phyloP scores from a whole-genome alignment of 2,329 filamentous ascomycete genomes.

The Orbilia blumenaviensis region DNA sequence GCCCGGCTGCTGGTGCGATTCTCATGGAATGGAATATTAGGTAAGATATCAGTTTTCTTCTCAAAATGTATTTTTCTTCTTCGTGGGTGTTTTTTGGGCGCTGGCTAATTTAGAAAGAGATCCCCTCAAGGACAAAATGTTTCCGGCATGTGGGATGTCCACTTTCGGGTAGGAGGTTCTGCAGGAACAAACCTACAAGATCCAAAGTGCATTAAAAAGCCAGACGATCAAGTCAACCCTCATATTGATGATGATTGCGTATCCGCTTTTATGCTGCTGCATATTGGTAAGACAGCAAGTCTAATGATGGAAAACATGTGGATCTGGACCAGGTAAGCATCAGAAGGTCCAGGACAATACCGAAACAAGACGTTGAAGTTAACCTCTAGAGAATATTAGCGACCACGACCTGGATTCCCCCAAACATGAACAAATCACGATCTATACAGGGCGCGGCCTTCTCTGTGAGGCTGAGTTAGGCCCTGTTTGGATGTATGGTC shows the following conservation, averaged over 20 bases:
- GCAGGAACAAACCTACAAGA: constrained; percentile 62
- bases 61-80: neutral
- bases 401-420: constrained; percentile 67
- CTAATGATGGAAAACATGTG: constrained; percentile 65
- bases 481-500: constrained; percentile 68
- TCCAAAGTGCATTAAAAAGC: constrained; percentile 64
- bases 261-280: constrained; percentile 62
- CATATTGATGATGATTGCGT: constrained; percentile 60
- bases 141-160: constrained; percentile 81
- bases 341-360: neutral
- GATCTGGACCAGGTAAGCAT: constrained; percentile 62
- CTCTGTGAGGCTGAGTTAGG: constrained; percentile 63
- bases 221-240: constrained; percentile 61
- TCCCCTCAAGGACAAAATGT: constrained; percentile 63
- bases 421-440: constrained; percentile 61
- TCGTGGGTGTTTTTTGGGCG: constrained; percentile 40
- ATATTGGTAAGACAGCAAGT: constrained; percentile 59
- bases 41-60: constrained; percentile 54
- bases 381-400: constrained; percentile 57
- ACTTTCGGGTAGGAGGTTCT: constrained; percentile 89
- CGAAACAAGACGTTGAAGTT: constrained; percentile 55
- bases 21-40: constrained; percentile 76
- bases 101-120: constrained; percentile 63
- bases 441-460: constrained; percentile 64
- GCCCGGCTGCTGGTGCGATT: constrained; percentile 71